A percentile compares a stretch with the other conserved stretches of the same genome.
phyloP scores from a whole-genome alignment of 2,329 filamentous ascomycete species.

The Pezicula radicicola region DNA sequence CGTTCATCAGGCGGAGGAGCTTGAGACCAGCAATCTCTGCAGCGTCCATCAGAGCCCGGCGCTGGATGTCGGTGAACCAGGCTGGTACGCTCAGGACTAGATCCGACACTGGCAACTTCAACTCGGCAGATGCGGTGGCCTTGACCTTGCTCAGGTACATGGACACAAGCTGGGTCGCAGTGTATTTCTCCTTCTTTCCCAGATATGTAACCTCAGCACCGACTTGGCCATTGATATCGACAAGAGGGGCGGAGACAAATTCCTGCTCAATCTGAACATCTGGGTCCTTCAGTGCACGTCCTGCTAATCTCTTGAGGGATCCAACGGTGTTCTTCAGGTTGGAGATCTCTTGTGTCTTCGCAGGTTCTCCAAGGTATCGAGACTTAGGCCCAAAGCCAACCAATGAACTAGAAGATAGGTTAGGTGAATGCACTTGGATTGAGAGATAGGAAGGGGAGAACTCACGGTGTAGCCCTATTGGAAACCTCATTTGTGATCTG shows the following conservation, averaged over 20 bases:
- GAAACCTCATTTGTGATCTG: constrained; percentile 99
- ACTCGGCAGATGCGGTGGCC: constrained; percentile 79
- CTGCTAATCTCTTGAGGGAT: constrained; percentile 88
- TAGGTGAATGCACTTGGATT: constrained; percentile 4
- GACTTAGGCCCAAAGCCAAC: constrained; percentile 94
- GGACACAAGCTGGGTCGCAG: constrained; percentile 87
- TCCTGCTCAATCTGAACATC: constrained; percentile 92
- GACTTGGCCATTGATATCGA: constrained; percentile 91
- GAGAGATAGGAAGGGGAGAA: constrained; percentile 24
- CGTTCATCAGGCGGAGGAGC: constrained; percentile 91
- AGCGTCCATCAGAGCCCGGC: constrained; percentile 84
- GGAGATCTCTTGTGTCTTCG: constrained; percentile 98
- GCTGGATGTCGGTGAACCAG: constrained; percentile 96
- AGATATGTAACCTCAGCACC: constrained; percentile 91
- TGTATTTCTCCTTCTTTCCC: constrained; percentile 93
- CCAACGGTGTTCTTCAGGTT: constrained; percentile 99
- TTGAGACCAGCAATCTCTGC: constrained; percentile 92
- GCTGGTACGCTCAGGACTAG: constrained; percentile 91
- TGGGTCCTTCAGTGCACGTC: constrained; percentile 82
- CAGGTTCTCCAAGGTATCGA: constrained; percentile 90
- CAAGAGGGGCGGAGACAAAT: constrained; percentile 79
- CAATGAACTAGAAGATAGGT: constrained; percentile 61
- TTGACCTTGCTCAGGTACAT: constrained; percentile 97
- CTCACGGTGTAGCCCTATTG: constrained; percentile 96
- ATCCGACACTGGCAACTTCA: constrained; percentile 88